Conservation (phyloP, 352 stramenopile genomes). For the Phytophthora crassamura region DNA sequence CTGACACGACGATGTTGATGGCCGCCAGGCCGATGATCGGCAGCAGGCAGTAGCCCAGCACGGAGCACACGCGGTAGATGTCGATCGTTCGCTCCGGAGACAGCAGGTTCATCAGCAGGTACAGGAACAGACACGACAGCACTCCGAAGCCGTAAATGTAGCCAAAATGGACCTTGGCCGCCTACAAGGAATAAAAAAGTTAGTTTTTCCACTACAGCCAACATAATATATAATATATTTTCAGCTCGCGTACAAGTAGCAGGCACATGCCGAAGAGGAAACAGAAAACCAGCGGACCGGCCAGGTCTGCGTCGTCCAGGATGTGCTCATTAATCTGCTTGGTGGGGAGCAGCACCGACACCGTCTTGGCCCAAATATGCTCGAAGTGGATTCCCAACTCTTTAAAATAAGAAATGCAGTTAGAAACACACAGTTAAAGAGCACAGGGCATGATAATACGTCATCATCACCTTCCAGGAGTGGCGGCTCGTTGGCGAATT, state of each 20-base stretch:
- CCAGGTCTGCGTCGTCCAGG: conserved; percentile 93
- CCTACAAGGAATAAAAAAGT: conserved; percentile 37
- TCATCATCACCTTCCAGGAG: conserved; percentile 90
- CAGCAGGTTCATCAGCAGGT: conserved; percentile 97
- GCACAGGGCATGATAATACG: conserved; percentile 3
- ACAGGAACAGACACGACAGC: conserved; percentile 96
- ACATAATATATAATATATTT: neutral
- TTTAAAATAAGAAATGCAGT: conserved; percentile 26
- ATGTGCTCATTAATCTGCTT: conserved; percentile 91
- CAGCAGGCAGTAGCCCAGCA: conserved; percentile 98
- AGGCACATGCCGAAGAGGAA: conserved; percentile 95
- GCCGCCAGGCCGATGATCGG: conserved; percentile 96
- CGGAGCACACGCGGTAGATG: conserved; percentile 94
- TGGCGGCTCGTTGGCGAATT: conserved; percentile 97
- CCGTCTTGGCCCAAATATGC: conserved; percentile 97
- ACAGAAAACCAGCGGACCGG: conserved; percentile 95
- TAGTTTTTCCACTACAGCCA: neutral
- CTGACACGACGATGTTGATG: conserved; percentile 92
- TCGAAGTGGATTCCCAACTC: conserved; percentile 98
- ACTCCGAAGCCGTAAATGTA: conserved; percentile 99
- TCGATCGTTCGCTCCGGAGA: conserved; percentile 87
- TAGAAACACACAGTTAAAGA: conserved; percentile 9
- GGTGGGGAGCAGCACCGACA: conserved; percentile 95
- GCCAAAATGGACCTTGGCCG: conserved; percentile 96
- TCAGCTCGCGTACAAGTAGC: conserved; percentile 71